Evolutionary conservation across 352 stramenopile species (phyloP).

Genomic region (Globisporangium takayamanum): DNA sequence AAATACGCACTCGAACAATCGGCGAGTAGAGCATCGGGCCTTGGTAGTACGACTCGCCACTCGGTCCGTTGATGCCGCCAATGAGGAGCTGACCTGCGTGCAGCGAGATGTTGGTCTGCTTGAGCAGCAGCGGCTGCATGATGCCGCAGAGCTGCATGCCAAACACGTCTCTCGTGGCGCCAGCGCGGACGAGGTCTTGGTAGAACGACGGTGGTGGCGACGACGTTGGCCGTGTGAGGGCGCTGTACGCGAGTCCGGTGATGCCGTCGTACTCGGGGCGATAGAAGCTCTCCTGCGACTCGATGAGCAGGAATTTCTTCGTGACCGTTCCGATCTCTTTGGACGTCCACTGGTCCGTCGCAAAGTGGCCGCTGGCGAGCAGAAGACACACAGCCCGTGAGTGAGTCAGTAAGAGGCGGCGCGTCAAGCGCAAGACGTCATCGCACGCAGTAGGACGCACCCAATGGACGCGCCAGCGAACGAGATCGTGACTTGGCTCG

Average conservation of each 20-base stretch:
- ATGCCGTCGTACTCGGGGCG: constrained; percentile 73
- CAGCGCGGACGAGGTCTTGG: constrained; percentile 36
- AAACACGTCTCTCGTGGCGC: constrained; percentile 46
- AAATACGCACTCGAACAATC: constrained; percentile 38
- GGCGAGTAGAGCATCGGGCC: constrained; percentile 77
- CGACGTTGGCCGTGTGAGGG: constrained; percentile 35
- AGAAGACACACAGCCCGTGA: neutral
- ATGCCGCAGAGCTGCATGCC: constrained; percentile 73
- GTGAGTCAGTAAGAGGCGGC: neutral
- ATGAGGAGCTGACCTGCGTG: constrained; percentile 62
- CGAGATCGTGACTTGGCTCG: constrained; percentile 25
- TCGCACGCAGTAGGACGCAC: constrained; percentile 20
- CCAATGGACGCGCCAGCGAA: constrained; percentile 62
- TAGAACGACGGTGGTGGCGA: constrained; percentile 46
- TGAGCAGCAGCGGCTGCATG: constrained; percentile 57
- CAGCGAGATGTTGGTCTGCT: constrained; percentile 34
- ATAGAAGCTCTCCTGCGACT: constrained; percentile 72
- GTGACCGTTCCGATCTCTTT: constrained; percentile 38
- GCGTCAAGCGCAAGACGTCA: neutral
- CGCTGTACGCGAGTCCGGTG: constrained; percentile 60
- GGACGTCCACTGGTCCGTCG: constrained; percentile 63
- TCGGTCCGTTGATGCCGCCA: constrained; percentile 47
- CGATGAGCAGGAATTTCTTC: constrained; percentile 72
- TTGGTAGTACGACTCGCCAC: constrained; percentile 51
- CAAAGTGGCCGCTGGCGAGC: constrained; percentile 46